Base-by-base conservation (phyloP, 371 early-diverging fungal species). In the Batkoa obscura region DNA sequence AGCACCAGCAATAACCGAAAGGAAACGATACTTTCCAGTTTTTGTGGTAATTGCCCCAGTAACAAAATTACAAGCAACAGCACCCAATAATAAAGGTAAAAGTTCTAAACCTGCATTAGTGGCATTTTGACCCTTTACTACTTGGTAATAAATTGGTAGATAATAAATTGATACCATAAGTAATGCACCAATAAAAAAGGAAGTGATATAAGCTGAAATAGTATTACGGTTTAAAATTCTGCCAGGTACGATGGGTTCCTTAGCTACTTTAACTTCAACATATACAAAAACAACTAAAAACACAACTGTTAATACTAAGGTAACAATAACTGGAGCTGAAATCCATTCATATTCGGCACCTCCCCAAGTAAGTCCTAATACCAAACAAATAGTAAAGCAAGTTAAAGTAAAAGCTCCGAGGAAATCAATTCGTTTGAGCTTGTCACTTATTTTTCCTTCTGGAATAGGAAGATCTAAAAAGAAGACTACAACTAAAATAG, bases 101-200 rank as follows among this genome's bases (percentile, higher is more conserved):
- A 78, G 62, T 46, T 78, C 70, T 45, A 83, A 60, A n/a, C 88
- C 88, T 37, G 84, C 72, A 0, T 61, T 31, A 1, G 72, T 75
- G 13, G 77, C 73, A 6, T 68, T 59, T 17, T 47, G 17, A 2
- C 37, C 39, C 2, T 68, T 60, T 46, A 72, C 68, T 37, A 70
- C 57, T 55, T 73, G 75, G 66, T 75, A 80, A 42, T 70, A 76
- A 33, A 77, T 50, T 4, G 84, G 74, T 8, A 77, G 72, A 62
- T 81, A 81, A 58, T 79, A 90, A 9, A 83, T 62, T 79, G 23
- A 76, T 73, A 47, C 80, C 72, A 59, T 81, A 79, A 30, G 72
- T 62, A 48, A 81, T 72, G 36, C 87, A 38, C 77, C 77, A 31
- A 68, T 86, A 36, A 83, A 48, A 51, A 68, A 75, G 61, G 79